phyloP scores from a whole-genome alignment of 148 eudicot species.

The Limonium bicolor region DNA sequence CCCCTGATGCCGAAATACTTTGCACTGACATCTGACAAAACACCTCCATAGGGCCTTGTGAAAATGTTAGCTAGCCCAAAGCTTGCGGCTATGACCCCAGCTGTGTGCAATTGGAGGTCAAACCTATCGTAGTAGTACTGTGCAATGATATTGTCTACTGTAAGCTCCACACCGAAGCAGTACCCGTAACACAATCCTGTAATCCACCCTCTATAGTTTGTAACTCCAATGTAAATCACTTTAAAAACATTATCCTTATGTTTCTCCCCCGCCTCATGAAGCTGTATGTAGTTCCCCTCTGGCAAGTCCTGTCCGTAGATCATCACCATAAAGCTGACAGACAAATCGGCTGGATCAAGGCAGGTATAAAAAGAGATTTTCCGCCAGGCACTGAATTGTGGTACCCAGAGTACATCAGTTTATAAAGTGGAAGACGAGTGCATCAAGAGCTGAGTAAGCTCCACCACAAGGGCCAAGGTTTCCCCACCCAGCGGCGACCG shows the following conservation, averaged over 20 bases:
- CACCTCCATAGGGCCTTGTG: conserved; percentile 6
- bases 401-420: conserved; percentile 6
- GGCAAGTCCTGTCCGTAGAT: conserved; percentile 8
- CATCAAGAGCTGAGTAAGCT: conserved; percentile 34
- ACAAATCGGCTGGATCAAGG: conserved; percentile 16
- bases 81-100: conserved; percentile 9
- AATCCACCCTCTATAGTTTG: conserved; percentile 11
- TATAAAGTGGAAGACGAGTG: conserved; percentile 17
- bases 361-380: conserved; percentile 25
- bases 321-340: conserved; percentile 22
- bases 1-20: background rate
- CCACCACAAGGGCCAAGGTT: conserved; percentile 46
- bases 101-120: conserved; percentile 8
- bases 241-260: conserved; percentile 2
- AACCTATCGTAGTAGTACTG: conserved; percentile 9
- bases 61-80: conserved; percentile 7
- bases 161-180: conserved; percentile 7
- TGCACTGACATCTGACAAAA: background rate
- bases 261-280: conserved; percentile 2
- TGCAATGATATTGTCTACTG: conserved; percentile 5
- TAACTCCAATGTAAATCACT: conserved; percentile 2
- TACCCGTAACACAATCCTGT: conserved; percentile 5
- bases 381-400: conserved; percentile 28
- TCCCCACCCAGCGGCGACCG: conserved; percentile 43
- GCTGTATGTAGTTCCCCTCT: conserved; percentile 1